These are phyloP conservation scores for Wickerhamia fluorescens DNA, from an alignment of 805 yeast species.

Conservation along the genomic window DNA sequence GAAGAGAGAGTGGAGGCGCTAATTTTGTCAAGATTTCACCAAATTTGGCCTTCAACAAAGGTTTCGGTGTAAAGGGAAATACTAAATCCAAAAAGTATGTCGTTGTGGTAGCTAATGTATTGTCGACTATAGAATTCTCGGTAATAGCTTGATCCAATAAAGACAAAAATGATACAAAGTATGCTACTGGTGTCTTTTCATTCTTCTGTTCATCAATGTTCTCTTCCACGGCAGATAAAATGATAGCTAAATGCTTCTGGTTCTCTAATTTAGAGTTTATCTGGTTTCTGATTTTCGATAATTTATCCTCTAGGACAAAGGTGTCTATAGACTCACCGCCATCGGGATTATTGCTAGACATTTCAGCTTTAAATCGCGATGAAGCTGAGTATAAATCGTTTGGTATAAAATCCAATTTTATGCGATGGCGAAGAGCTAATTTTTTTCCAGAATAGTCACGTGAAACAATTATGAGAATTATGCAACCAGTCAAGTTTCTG, in stretches of 20 bases:
- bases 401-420: too few relatives aligned
- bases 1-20: constrained; percentile 71
- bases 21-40: constrained; percentile 69
- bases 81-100: constrained; percentile 78
- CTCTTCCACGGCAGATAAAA: constrained; percentile 86
- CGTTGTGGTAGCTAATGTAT: constrained; percentile 62
- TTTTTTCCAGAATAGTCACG: constrained; percentile 3
- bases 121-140: constrained; percentile 47
- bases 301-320: constrained; percentile 54
- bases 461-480: too few relatives aligned
- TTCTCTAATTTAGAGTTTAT: constrained; percentile 73
- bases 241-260: constrained; percentile 78
- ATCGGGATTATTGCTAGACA: constrained; percentile 31
- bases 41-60: constrained; percentile 66
- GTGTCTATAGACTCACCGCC: constrained; percentile 27
- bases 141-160: constrained; percentile 66
- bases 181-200: constrained; percentile 64
- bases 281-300: constrained; percentile 66
- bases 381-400: too few relatives aligned
- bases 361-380: too few relatives aligned
- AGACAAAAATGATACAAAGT: constrained; percentile 77
- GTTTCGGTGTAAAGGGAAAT: constrained; percentile 64
- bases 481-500: background rate
- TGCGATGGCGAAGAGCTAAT: background rate
- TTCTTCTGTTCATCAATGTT: constrained; percentile 64